Conservation (phyloP, 225 moss, liverwort and hornwort genomes). For the Antitrichia curtipendula region DNA sequence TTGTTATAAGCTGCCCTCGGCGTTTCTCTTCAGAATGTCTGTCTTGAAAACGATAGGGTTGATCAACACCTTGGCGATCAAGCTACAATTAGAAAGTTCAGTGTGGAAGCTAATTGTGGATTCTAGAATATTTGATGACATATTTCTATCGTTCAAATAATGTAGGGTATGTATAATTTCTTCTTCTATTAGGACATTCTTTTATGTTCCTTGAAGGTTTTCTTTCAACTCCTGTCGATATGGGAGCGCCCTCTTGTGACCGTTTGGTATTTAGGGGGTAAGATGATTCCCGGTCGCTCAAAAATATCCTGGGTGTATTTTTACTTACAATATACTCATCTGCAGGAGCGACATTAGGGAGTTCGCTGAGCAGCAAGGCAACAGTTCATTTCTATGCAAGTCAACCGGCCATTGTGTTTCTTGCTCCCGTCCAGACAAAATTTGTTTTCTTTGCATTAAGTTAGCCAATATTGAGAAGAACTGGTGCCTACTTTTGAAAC, state of each 20-base stretch:
- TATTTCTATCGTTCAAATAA: neutral
- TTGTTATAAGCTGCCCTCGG: neutral
- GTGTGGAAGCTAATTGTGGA: neutral
- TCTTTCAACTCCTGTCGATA: neutral
- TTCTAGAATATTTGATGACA: neutral
- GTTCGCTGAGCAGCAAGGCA: conserved; percentile 27
- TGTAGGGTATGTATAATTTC: neutral
- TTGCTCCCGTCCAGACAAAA: conserved; percentile 34
- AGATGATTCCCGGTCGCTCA: too few species aligned
- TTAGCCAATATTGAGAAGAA: neutral
- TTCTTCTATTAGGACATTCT: neutral
- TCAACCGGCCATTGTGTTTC: conserved; percentile 34
- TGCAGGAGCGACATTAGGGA: conserved; percentile 38
- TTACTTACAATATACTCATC: neutral
- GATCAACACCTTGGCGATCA: neutral
- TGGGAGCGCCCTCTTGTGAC: neutral
- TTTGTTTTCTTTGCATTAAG: neutral
- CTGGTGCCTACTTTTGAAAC: neutral
- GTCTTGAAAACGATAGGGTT: neutral
- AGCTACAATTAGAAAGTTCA: neutral
- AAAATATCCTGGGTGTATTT: too few species aligned
- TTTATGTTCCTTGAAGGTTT: neutral
- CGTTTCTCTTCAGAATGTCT: neutral
- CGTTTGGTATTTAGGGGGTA: neutral
- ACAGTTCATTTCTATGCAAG: conserved; percentile 39